These are phyloP conservation scores for Trichoderma sp. DNA, from an alignment of 2,329 filamentous ascomycete species.

Conservation along the genomic window DNA sequence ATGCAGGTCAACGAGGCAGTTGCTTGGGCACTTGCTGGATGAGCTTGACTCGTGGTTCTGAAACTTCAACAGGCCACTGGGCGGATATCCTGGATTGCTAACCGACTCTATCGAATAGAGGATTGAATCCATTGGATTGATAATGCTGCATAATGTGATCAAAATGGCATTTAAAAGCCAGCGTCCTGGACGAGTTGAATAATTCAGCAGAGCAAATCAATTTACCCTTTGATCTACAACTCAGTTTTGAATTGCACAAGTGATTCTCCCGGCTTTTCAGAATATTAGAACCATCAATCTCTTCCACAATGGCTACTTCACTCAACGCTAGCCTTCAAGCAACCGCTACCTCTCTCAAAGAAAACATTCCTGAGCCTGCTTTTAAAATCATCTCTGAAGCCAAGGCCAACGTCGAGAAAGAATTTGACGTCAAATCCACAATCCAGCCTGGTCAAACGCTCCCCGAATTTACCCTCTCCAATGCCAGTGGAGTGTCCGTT, in stretches of 20 bases:
- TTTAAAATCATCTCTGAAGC: neutral
- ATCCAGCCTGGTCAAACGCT: constrained; percentile 40
- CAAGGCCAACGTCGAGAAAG: neutral
- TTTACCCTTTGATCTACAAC: neutral
- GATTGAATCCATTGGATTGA: neutral
- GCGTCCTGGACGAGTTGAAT: neutral
- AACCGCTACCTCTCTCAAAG: neutral
- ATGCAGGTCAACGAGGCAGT: neutral
- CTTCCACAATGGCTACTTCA: neutral
- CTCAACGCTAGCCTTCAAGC: neutral
- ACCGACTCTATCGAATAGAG: neutral
- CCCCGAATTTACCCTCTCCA: constrained; percentile 38
- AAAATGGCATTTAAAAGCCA: neutral
- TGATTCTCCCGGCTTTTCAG: neutral
- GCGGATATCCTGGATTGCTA: neutral
- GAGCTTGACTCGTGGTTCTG: neutral
- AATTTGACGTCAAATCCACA: constrained; percentile 32
- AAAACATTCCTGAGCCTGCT: neutral
- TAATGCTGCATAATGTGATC: constrained; percentile 1
- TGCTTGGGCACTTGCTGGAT: neutral
- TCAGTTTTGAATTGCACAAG: neutral
- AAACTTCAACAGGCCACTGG: neutral
- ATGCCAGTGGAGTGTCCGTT: constrained; percentile 40
- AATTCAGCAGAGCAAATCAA: neutral
- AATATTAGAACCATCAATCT: neutral